Conservation (phyloP, 2,329 filamentous ascomycete species). For the Colletotrichum spinosum region DNA sequence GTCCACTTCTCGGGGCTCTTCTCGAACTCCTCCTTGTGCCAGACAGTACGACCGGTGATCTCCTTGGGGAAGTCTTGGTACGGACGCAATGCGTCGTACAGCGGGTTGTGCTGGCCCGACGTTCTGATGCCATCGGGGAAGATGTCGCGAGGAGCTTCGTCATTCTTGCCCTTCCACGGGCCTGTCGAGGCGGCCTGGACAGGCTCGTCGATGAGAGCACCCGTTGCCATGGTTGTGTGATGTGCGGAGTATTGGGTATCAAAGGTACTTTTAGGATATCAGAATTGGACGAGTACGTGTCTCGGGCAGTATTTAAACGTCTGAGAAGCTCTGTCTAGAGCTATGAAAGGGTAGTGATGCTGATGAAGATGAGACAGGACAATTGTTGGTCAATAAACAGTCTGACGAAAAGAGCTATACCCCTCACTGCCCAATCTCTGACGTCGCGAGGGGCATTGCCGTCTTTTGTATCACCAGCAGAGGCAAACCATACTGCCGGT, state of each 20-base stretch:
- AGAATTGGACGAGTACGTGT: neutral
- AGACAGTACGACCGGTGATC: constrained; percentile 79
- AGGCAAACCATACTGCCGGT: neutral
- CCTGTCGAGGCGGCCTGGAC: constrained; percentile 17
- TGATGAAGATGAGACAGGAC: neutral
- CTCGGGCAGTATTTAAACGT: too few species aligned
- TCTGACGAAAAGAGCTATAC: constrained; percentile 5
- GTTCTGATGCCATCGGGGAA: constrained; percentile 63
- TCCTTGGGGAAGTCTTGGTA: constrained; percentile 78
- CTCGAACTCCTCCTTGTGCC: constrained; percentile 74
- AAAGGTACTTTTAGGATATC: neutral
- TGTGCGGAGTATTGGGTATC: neutral
- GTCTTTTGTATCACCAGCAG: constrained; percentile 20
- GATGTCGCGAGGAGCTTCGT: constrained; percentile 49
- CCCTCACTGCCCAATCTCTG: constrained; percentile 19
- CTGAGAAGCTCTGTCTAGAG: neutral
- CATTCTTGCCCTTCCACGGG: constrained; percentile 44
- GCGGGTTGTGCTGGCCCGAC: constrained; percentile 77
- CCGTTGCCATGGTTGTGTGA: constrained; percentile 38
- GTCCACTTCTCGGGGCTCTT: constrained; percentile 77
- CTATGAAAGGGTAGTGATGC: neutral
- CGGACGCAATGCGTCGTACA: constrained; percentile 72
- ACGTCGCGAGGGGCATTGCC: constrained; percentile 8
- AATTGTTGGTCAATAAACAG: neutral
- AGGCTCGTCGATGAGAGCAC: constrained; percentile 38